Evolutionary conservation across 2,329 filamentous ascomycete species (phyloP).

Genomic region (Tolypocladium endophyticum): DNA sequence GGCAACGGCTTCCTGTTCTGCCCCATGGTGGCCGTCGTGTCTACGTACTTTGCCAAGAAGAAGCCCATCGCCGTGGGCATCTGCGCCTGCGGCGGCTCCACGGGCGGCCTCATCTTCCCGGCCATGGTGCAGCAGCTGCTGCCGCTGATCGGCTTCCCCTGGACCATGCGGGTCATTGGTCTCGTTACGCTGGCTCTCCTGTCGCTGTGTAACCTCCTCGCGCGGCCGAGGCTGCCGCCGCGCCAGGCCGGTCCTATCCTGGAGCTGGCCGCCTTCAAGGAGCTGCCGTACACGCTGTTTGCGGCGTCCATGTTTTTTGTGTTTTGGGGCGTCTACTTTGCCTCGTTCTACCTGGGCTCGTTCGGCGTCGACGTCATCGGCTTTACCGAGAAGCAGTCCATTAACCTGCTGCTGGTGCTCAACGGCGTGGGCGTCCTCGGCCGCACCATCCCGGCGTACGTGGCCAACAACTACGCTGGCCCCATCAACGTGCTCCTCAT

Average conservation of each 20-base stretch:
- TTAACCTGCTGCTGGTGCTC: background rate
- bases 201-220: background rate
- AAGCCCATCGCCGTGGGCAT: background rate
- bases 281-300: background rate
- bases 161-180: background rate
- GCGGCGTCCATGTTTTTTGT: background rate
- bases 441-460: background rate
- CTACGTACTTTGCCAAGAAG: background rate
- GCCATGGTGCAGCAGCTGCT: background rate
- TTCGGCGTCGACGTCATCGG: background rate
- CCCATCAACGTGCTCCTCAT: background rate
- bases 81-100: background rate
- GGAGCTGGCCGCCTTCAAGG: background rate
- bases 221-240: background rate
- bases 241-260: background rate
- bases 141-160: background rate
- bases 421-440: background rate
- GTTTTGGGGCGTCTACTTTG: background rate
- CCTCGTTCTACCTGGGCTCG: background rate
- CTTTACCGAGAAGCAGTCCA: background rate
- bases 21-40: background rate
- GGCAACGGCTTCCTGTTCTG: background rate
- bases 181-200: background rate
- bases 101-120: background rate
- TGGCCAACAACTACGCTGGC: background rate